Evolutionary conservation across 2,329 filamentous ascomycete genomes (phyloP).

Genomic region (Clarireedia monteithiana): DNA sequence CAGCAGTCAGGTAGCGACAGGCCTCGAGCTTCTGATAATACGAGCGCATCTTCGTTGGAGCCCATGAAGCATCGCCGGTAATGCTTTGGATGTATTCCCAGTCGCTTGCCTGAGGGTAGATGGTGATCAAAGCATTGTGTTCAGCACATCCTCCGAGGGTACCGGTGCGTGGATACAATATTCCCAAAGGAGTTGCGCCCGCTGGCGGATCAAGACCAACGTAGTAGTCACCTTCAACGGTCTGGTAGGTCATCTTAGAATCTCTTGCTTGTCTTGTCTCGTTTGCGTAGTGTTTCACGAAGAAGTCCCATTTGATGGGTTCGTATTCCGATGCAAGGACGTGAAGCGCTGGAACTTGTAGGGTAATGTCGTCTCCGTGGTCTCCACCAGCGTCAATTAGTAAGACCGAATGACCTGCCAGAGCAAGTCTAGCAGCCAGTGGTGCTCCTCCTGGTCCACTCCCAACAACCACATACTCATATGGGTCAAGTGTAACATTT

Average conservation of each 20-base stretch:
- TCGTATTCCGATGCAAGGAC: background rate
- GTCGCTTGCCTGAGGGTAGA: constrained; percentile 16
- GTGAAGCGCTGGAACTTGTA: background rate
- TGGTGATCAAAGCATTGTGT: constrained; percentile 19
- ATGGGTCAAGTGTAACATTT: constrained; percentile 1
- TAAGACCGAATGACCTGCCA: constrained; percentile 42
- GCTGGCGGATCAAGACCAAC: constrained; percentile 21
- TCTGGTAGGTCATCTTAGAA: constrained; percentile 31
- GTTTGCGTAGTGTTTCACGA: constrained; percentile 17
- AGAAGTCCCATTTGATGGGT: constrained; percentile 38
- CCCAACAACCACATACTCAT: constrained; percentile 47
- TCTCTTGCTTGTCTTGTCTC: constrained; percentile 11
- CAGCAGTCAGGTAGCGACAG: constrained; percentile 33
- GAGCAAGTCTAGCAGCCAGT: constrained; percentile 41
- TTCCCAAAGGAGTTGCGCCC: constrained; percentile 20
- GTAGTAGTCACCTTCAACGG: constrained; percentile 19
- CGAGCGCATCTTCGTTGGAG: constrained; percentile 32
- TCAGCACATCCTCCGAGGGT: constrained; percentile 25
- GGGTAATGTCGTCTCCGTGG: constrained; percentile 30
- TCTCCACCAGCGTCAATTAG: constrained; percentile 47
- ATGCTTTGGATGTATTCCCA: constrained; percentile 19
- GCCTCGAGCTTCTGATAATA: constrained; percentile 37
- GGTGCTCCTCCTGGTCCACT: constrained; percentile 45
- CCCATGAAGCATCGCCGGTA: constrained; percentile 21
- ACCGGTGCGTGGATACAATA: constrained; percentile 27